These are phyloP conservation scores for Fragaria iinumae DNA, from an alignment of 306 rosid species.

Conservation along the genomic window DNA sequence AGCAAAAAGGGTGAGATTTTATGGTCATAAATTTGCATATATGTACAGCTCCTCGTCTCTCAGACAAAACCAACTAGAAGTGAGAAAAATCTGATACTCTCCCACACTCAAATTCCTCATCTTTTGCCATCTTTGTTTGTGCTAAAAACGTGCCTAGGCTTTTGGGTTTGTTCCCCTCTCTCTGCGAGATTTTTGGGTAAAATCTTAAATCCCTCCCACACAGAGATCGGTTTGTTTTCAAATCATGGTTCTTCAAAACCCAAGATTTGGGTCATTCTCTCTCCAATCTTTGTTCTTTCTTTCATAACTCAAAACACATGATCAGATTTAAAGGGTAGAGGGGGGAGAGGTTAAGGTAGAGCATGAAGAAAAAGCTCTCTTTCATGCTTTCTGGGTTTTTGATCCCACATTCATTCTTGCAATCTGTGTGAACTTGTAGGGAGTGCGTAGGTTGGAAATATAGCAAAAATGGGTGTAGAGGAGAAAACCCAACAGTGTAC, in stretches of 20 bases:
- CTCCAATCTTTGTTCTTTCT: slow-evolving; percentile 22
- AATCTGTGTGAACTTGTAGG: background rate
- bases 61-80: slow-evolving; percentile 50
- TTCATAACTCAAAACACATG: slow-evolving; percentile 22
- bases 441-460: slow-evolving; percentile 35
- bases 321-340: background rate
- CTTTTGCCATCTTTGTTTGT: slow-evolving; percentile 1
- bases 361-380: background rate
- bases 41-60: slow-evolving; percentile 18
- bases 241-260: slow-evolving; percentile 24
- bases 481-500: slow-evolving; percentile 42
- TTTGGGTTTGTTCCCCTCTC: slow-evolving; percentile 40
- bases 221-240: slow-evolving; percentile 16
- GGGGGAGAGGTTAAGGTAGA: background rate
- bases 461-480: slow-evolving; percentile 49
- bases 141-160: slow-evolving; percentile 36
- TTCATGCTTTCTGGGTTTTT: slow-evolving; percentile 19
- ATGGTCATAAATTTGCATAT: slow-evolving; percentile 12
- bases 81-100: slow-evolving; percentile 41
- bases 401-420: background rate
- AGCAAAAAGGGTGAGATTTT: background rate
- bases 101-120: background rate
- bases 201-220: slow-evolving; percentile 17
- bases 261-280: slow-evolving; percentile 25
- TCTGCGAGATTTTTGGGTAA: slow-evolving; percentile 37